These are phyloP conservation scores for Zymoseptoria crescenta DNA, from an alignment of 2,329 filamentous ascomycete species.

Conservation along the genomic window DNA sequence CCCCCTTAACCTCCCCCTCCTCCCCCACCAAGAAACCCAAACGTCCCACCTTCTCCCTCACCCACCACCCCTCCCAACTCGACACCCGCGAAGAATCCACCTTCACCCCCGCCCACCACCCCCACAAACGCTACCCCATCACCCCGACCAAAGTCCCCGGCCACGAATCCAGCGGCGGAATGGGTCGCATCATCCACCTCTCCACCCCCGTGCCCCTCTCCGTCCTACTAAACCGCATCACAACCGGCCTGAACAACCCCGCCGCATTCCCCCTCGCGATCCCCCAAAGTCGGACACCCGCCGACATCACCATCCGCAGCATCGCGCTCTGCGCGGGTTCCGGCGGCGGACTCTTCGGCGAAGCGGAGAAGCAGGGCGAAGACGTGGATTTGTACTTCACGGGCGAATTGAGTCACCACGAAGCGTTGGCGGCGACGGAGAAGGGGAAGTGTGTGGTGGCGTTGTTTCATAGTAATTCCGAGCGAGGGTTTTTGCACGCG, in stretches of 20 bases:
- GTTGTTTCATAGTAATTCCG: constrained; percentile 88
- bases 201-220: constrained; percentile 44
- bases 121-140: constrained; percentile 48
- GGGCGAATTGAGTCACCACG: constrained; percentile 89
- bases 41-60: constrained; percentile 37
- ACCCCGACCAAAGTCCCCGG: constrained; percentile 39
- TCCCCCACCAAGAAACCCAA: constrained; percentile 23
- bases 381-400: constrained; percentile 77
- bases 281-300: constrained; percentile 49
- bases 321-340: constrained; percentile 88
- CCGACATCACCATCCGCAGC: constrained; percentile 52
- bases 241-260: constrained; percentile 57
- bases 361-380: constrained; percentile 36
- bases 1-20: constrained; percentile 11
- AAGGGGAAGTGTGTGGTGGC: constrained; percentile 73
- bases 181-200: constrained; percentile 55
- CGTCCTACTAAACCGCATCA: constrained; percentile 55
- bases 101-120: constrained; percentile 34
- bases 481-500: constrained; percentile 69
- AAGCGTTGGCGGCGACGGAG: constrained; percentile 79
- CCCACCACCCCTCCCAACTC: constrained; percentile 44
- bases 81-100: constrained; percentile 23
- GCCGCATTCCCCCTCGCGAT: constrained; percentile 57
- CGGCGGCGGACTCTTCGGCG: constrained; percentile 67
- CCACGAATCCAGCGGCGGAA: constrained; percentile 46